phyloP scores from a whole-genome alignment of 1,139 yeast genomes.

The Candida mesenterica region DNA sequence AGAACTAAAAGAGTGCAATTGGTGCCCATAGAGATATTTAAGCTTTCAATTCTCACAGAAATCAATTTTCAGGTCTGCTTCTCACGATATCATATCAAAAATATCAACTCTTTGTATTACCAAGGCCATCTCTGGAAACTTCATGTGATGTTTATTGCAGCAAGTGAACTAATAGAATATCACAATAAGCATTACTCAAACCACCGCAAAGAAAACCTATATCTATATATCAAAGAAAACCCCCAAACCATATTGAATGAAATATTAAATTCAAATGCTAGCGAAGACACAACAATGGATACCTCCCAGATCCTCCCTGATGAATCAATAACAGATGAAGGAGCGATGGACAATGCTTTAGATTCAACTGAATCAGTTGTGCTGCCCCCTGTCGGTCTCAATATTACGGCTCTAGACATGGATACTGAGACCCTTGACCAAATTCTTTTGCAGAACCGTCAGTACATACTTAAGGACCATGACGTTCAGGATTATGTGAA shows the following conservation, averaged over 20 bases:
- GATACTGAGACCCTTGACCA: constrained; percentile 20
- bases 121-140: too few species aligned
- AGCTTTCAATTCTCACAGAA: too few species aligned
- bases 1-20: too few species aligned
- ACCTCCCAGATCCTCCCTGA: not conserved
- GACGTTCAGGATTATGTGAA: constrained; percentile 17
- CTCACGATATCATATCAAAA: too few species aligned
- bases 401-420: constrained; percentile 14
- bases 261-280: not conserved
- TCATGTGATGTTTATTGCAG: constrained; percentile 8
- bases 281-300: not conserved
- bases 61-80: too few species aligned
- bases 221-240: constrained; percentile 1
- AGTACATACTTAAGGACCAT: constrained; percentile 13
- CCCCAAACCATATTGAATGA: not conserved
- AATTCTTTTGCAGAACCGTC: constrained; percentile 9
- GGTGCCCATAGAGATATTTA: too few species aligned
- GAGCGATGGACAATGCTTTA: not conserved
- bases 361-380: not conserved
- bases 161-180: constrained; percentile 13
- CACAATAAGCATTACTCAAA: constrained; percentile 5
- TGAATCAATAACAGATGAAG: not conserved
- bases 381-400: not conserved
- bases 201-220: constrained; percentile 3
- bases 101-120: too few species aligned